Percentiles rank a stretch among this genome's conserved stretches.
phyloP scores from a whole-genome alignment of 768 basidiomycete genomes.

The Trametes cingulata region DNA sequence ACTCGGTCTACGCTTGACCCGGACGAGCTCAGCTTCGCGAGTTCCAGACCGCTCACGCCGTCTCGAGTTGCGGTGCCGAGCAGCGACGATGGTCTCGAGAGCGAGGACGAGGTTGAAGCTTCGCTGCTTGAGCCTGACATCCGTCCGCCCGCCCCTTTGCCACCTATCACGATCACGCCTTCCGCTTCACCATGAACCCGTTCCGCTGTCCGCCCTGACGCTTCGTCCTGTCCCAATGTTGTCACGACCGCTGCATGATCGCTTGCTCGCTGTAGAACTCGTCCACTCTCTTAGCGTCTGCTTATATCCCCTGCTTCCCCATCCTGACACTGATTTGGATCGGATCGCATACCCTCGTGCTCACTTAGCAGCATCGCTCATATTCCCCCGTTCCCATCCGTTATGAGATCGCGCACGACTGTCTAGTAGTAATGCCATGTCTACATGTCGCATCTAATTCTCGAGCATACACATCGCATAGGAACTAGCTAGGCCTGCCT shows the following conservation, averaged over 20 bases:
- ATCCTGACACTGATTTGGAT: constrained; percentile 7
- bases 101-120: constrained; percentile 34
- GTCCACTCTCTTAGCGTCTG: background rate
- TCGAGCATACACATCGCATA: constrained; percentile 23
- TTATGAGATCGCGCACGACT: background rate
- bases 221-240: constrained; percentile 3
- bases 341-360: constrained; percentile 25
- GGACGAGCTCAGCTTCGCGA: constrained; percentile 13
- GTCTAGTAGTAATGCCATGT: constrained; percentile 21
- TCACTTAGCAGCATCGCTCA: constrained; percentile 12
- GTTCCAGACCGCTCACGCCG: constrained; percentile 21
- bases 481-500: constrained; percentile 21
- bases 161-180: constrained; percentile 48
- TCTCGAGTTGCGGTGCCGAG: constrained; percentile 24
- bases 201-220: constrained; percentile 12
- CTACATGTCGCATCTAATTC: constrained; percentile 24
- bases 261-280: constrained; percentile 17
- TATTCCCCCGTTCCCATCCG: background rate
- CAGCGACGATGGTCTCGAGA: constrained; percentile 18
- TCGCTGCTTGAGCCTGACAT: constrained; percentile 23
- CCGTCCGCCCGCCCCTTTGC: constrained; percentile 28
- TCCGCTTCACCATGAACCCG: constrained; percentile 31
- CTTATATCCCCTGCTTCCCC: background rate
- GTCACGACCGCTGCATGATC: constrained; percentile 25
- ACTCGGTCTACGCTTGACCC: constrained; percentile 22